Evolutionary conservation across 2,329 filamentous ascomycete genomes (phyloP), one percentile per base, ranked within the genome.

Genomic region (Malbranchea cinnamomea): DNA sequence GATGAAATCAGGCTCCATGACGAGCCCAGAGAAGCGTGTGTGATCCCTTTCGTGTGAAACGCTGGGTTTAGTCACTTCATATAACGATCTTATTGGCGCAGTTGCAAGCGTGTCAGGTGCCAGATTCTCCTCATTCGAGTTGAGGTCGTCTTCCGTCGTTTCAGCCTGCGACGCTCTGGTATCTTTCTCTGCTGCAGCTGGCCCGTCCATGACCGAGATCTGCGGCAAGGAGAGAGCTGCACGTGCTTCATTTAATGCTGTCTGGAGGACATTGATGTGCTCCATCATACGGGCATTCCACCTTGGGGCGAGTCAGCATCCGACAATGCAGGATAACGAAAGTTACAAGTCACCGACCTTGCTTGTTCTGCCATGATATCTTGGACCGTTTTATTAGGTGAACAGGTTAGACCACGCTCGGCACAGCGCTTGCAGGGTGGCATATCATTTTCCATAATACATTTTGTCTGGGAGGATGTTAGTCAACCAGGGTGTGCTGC

Each of bases 1-100:
- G 19, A 62, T 56, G 36, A 62, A 56, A 37, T 62, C 59, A 11
- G 60, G 48, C 17, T 68, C 65, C n/a, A 49, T 53, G 33, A 50
- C 48, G 22, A 56, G 40, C 22, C 46, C 47, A 20, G 48, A 48
- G 19, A 54, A 51, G 4, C 49, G 43, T 2, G 46, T 40, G 40
- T 52, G 20, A 40, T 45, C 2, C 10, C 44, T 49, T 21, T 47
- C 47, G 10, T 49, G 47, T 11, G 52, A 50, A 34, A 56, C 50
- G 30, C 52, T 53, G 32, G 56, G 32, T 37, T 62, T 53, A 2
- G 61, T 64, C 26, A 64, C 60, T 43, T 64, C 58, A 30, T 63
- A 65, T 6, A 64, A 40, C 12, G 60, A 64, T 18, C 60, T 57
- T 48, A 61, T 65, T 14, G 57, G 59, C 35, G 47, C 57, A 28